A percentile compares a stretch with the other conserved stretches of the same genome.
phyloP scores from a whole-genome alignment of 1,284 basidiomycete genomes.

The Sanghuangporus weigelae region DNA sequence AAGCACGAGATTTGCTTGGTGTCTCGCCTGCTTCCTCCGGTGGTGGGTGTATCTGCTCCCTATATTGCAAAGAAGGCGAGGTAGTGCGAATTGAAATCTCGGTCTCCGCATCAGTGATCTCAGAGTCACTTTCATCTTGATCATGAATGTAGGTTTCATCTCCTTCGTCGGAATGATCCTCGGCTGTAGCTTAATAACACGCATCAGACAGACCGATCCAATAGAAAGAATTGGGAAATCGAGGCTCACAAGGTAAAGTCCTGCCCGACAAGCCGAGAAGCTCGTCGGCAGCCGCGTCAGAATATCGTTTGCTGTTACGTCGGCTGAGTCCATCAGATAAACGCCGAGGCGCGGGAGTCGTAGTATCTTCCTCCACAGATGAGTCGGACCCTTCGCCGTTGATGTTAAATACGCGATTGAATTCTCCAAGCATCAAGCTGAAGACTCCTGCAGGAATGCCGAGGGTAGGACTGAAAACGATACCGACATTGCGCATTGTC shows the following conservation, averaged over 20 bases:
- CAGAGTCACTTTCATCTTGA: slow-evolving; percentile 48
- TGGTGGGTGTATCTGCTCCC: slow-evolving; percentile 27
- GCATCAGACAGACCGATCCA: slow-evolving; percentile 23
- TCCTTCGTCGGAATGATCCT: slow-evolving; percentile 59
- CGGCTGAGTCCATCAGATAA: slow-evolving; percentile 33
- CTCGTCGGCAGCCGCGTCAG: slow-evolving; percentile 72
- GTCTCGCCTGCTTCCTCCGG: slow-evolving; percentile 33
- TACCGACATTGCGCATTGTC: slow-evolving; percentile 98
- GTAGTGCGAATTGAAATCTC: slow-evolving; percentile 39
- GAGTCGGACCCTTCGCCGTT: slow-evolving; percentile 41
- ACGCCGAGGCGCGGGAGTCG: slow-evolving; percentile 29
- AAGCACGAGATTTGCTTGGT: slow-evolving; percentile 44
- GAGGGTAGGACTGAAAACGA: slow-evolving; percentile 94
- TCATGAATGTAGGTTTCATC: slow-evolving; percentile 62
- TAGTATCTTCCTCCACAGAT: slow-evolving; percentile 31
- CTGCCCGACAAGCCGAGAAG: slow-evolving; percentile 70
- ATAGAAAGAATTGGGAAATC: slow-evolving; percentile 12
- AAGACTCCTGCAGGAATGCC: slow-evolving; percentile 95
- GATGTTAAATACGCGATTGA: slow-evolving; percentile 84
- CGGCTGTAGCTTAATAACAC: slow-evolving; percentile 40
- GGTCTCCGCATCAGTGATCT: slow-evolving; percentile 53
- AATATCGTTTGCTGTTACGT: slow-evolving; percentile 75
- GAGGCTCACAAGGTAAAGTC: slow-evolving; percentile 49
- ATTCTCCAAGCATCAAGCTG: slow-evolving; percentile 87
- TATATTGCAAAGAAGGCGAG: slow-evolving; percentile 22